Base-by-base conservation (phyloP, 495 filamentous ascomycete species). In the Penicillium taxi region DNA sequence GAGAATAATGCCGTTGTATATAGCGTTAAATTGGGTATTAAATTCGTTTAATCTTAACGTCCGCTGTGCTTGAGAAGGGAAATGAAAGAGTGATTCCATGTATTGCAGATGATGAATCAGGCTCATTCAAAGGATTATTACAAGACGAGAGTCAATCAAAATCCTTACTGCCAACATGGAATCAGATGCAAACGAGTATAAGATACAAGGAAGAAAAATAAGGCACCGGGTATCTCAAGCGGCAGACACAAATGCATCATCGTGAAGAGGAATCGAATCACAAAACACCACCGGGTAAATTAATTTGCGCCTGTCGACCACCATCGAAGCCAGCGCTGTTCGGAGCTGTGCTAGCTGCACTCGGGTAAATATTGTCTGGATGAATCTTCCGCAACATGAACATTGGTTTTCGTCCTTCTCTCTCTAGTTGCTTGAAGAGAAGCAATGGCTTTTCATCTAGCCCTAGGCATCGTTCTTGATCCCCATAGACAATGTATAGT, bases 341-440 rank as follows among this genome's bases (percentile, higher is more conserved):
- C 9, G 66, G 66, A 25, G 58, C 58, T 5, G 64, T 57, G 1
- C 59, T 55, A 9, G 37, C 39, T 5, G 45, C 41, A 7, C 45
- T 32, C 6, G 26, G 16, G 33, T 53, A 53, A n/a, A 53, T 42
- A 31, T 44, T 52, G 32, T 50, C 52, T 5, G 53, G 44, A 22
- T 67, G 59, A 2, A 63, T 52, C 59, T 84, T 85, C 32, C 91
- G 67, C 26, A 98, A 61, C 91, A 98, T 98, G 55, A 96, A 98
- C 91, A 98, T 96, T 21, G 91, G 91, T 55, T 98, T 98, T 58
- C 86, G 80, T 9, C 93, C 93, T 63, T 98, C 91, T 50, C 83
- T 85, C 56, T 95, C 88, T 28, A 96, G 67, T 50, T 96, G 89
- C 66, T 98, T 98, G 69, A 98, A 98, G 40, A 98, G 66, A 39